Base-by-base conservation (phyloP, 768 basidiomycete genomes). In the Leccinum arenicola region DNA sequence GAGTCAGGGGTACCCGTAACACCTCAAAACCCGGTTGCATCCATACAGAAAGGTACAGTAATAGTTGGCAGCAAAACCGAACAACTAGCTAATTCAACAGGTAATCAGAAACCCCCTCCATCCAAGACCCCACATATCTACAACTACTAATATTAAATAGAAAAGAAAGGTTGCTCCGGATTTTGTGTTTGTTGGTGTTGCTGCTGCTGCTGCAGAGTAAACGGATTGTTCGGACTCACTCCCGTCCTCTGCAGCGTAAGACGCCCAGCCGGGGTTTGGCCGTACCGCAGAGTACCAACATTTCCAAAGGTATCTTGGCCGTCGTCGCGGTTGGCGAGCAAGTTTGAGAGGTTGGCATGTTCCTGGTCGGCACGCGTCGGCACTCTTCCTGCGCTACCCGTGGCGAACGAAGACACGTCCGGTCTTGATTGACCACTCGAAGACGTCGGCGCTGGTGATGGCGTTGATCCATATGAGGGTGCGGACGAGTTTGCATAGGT, bases 291-390 rank as follows among this genome's bases (percentile, higher is more conserved):
- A 54, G 78, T 61, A 19, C 96, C 96, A 33, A 85, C 66, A 71
- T 98, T 99, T 53, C 96, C 96, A 69, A 98, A 98, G 55, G 96
- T 96, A 75, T 99, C 97, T 70, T 90, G 78, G 1, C 97, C 96
- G 65, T 92, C 94, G 57, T 97, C 95, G 53, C 88, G 81, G 68
- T 91, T 92, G 6, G 92, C 95, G 62, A 98, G 86, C 65, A 98
- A 74, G 55, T 73, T 78, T 3, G 95, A 95, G 55, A 99, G 82
- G 38, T 87, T 82, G 14, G 84, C 70, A 68, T 93, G 82, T 58
- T 85, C 83, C 61, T 90, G 85, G 71, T 96, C 92, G 51, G 81
- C 77, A 50, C 78, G 78, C 23, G 75, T 76, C 38, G 70, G 70
- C 35, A 61, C 70, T 55, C 63, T 66, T 31, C 61, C 64, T 9